Conservation (phyloP, 805 yeast genomes). For the Starmerella asiatica region DNA sequence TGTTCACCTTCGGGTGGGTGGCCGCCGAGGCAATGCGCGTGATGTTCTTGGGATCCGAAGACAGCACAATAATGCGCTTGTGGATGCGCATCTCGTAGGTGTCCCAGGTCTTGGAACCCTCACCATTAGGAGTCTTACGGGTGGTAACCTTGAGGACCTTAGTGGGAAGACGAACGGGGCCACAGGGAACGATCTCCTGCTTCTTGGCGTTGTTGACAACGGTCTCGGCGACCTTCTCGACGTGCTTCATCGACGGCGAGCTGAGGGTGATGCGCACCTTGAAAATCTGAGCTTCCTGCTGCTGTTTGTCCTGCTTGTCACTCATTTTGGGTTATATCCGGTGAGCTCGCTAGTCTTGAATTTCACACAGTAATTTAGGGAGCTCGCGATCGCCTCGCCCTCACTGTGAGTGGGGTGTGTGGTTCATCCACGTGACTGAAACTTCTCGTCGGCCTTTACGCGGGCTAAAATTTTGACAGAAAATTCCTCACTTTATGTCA, state of each 20-base stretch:
- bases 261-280: conserved; percentile 98
- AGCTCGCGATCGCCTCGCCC: not conserved
- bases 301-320: conserved; percentile 57
- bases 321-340: conserved; percentile 23
- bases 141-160: conserved; percentile 95
- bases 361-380: not conserved
- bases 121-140: conserved; percentile 99
- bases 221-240: conserved; percentile 89
- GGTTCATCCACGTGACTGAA: too few relatives aligned
- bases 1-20: conserved; percentile 99
- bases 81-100: conserved; percentile 99
- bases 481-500: too few relatives aligned
- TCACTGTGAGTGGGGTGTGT: too few relatives aligned
- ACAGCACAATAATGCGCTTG: conserved; percentile 98
- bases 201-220: conserved; percentile 77
- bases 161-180: conserved; percentile 99
- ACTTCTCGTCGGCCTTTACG: too few relatives aligned
- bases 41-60: conserved; percentile 87
- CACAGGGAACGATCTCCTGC: conserved; percentile 73
- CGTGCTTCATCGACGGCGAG: conserved; percentile 96
- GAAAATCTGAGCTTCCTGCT: conserved; percentile 69
- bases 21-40: conserved; percentile 95
- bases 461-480: too few relatives aligned
- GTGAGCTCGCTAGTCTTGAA: not conserved
- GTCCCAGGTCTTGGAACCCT: conserved; percentile 99